Evolutionary conservation across 1,139 yeast species (phyloP).

Genomic region (Saccharomycopsis crataegensis): DNA sequence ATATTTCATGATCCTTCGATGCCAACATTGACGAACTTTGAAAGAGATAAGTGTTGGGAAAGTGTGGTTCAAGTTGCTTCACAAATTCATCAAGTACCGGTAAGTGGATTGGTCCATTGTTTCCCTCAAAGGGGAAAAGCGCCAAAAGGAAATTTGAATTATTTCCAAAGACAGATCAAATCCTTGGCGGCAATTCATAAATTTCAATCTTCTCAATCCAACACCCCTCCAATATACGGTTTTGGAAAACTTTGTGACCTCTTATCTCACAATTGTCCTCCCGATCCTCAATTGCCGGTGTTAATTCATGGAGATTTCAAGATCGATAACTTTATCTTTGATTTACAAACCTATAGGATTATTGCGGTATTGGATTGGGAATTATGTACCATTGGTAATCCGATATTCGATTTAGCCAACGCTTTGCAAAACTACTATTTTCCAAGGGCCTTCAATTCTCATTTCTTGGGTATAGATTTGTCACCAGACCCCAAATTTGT

Average conservation of each 20-base stretch:
- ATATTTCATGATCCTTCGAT: constrained; percentile 51
- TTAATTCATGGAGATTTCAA: constrained; percentile 66
- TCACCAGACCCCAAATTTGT: background rate
- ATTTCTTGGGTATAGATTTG: constrained; percentile 21
- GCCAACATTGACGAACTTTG: constrained; percentile 29
- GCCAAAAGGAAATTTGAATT: constrained; percentile 29
- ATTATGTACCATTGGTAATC: constrained; percentile 61
- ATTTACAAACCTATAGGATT: constrained; percentile 41
- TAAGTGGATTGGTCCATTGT: constrained; percentile 35
- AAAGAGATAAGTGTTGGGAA: constrained; percentile 36
- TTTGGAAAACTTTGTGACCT: constrained; percentile 39
- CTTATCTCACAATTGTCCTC: constrained; percentile 37
- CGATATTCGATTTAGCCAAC: constrained; percentile 56
- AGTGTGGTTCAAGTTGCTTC: constrained; percentile 46
- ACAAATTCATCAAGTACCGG: constrained; percentile 47
- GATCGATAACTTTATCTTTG: constrained; percentile 54
- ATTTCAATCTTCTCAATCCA: constrained; percentile 34
- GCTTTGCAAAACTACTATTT: constrained; percentile 50
- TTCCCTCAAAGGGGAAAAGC: constrained; percentile 32
- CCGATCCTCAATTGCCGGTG: constrained; percentile 37
- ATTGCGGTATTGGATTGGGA: constrained; percentile 65
- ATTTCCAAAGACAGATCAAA: constrained; percentile 49
- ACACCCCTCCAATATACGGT: constrained; percentile 39
- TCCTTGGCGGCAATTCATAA: constrained; percentile 42
- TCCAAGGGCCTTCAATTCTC: constrained; percentile 30